Base-by-base conservation (phyloP, 2,329 filamentous ascomycete species). In the Fusarium nurragi region DNA sequence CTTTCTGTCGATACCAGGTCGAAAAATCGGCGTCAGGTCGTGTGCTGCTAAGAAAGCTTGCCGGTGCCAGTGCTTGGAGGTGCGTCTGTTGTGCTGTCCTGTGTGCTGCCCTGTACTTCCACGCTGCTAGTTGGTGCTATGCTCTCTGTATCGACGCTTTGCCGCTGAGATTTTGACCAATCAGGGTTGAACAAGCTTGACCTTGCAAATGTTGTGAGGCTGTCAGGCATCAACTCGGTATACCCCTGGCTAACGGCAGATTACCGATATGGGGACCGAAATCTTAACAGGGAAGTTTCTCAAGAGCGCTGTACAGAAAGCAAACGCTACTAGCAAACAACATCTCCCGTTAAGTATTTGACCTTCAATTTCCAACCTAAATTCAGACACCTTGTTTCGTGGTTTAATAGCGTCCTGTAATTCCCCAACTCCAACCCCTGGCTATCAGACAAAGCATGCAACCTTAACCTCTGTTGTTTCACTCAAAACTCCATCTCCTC, bases 401-500 rank as follows among this genome's bases (percentile, higher is more conserved):
- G 25, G 25, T 2, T n/a, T 10, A 2, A 34, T 34, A 26, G 32
- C 10, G 32, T 10, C 32, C 16, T n/a, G 32, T 34, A 26, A 26
- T n/a, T 34, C 32, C 30, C 26, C 25, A 49, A 44, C 19, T 38
- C 52, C 43, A 45, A 23, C 26, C 11, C 23, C 22, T 32, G 47
- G 46, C 26, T 25, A 21, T 32, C 36, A 52, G 43, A 43, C 18
- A 14, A 18, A 48, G 25, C 19, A 23, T 10, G 10, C 36, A 43
- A 19, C 28, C 32, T 39, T 63, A 89, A 14, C 12, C 47, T 25
- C 12, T 18, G 28, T 38, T 12, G 30, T 36, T 23, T 11, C 30
- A n/a, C 41, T 61, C 26, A 61, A 72, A 90, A 85, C 74, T 90
- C 90, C 77, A 91, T 77, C 79, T 91, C 88, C 71, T 94, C 90